Conservation (phyloP, 352 stramenopile genomes). For the Phytophthora cryptogea region DNA sequence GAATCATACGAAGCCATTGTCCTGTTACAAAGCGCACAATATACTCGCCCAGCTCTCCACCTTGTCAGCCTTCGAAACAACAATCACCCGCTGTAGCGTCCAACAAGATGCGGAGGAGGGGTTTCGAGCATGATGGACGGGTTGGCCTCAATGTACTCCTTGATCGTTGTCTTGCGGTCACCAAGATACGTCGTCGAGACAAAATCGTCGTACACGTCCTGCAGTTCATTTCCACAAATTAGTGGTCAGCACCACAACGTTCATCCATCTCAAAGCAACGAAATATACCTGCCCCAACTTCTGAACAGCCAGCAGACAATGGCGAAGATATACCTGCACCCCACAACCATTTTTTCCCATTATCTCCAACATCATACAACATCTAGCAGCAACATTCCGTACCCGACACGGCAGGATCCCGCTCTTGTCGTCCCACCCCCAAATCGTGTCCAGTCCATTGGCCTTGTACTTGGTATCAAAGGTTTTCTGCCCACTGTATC, state of each 20-base stretch:
- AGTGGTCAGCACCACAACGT: not conserved
- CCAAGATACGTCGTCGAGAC: conserved; percentile 91
- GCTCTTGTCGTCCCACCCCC: conserved; percentile 82
- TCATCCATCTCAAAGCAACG: not conserved
- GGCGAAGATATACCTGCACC: conserved; percentile 87
- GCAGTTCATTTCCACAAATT: not conserved
- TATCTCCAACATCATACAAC: not conserved
- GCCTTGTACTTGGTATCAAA: conserved; percentile 87
- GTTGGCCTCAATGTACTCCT: conserved; percentile 82
- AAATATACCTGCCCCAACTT: conserved; percentile 63
- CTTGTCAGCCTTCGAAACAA: not conserved
- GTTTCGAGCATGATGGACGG: conserved; percentile 82
- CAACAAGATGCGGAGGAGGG: conserved; percentile 71
- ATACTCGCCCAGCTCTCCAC: not conserved
- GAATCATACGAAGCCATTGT: not conserved
- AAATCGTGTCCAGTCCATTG: conserved; percentile 91
- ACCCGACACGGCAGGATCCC: conserved; percentile 88
- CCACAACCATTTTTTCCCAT: not conserved
- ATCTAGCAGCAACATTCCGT: conserved; percentile 7
- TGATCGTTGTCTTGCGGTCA: conserved; percentile 87
- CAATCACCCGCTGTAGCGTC: conserved; percentile 77
- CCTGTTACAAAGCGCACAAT: not conserved
- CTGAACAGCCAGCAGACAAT: conserved; percentile 90
- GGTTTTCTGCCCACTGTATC: conserved; percentile 67
- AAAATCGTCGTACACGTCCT: conserved; percentile 81